phyloP scores from a whole-genome alignment of 768 basidiomycete species.

The Steccherinum ochraceum region DNA sequence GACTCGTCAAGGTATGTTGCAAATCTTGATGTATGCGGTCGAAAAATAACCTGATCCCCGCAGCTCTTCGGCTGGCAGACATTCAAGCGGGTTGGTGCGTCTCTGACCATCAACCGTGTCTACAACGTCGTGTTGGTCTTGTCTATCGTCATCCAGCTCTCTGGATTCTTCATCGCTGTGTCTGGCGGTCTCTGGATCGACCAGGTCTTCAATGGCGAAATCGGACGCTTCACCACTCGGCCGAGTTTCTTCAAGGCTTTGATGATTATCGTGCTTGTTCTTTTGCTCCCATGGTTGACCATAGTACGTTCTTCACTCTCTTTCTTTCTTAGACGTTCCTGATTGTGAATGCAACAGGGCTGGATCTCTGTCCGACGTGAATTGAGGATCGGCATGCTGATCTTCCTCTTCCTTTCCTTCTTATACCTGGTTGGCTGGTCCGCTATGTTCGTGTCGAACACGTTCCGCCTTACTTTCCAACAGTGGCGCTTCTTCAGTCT shows the following conservation, averaged over 20 bases:
- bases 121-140: slow-evolving; percentile 68
- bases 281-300: slow-evolving; percentile 66
- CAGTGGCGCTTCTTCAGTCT: slow-evolving; percentile 72
- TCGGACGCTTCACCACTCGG: slow-evolving; percentile 45
- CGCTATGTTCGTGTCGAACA: slow-evolving; percentile 62
- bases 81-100: slow-evolving; percentile 81
- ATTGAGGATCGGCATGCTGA: slow-evolving; percentile 46
- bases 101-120: slow-evolving; percentile 61
- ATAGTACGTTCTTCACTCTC: slow-evolving; percentile 30
- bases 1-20: slow-evolving; percentile 55
- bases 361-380: slow-evolving; percentile 76
- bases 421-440: slow-evolving; percentile 66
- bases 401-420: slow-evolving; percentile 56
- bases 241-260: slow-evolving; percentile 46
- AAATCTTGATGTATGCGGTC: background rate
- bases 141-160: slow-evolving; percentile 70
- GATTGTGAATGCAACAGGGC: slow-evolving; percentile 44
- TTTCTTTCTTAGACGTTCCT: too few relatives aligned
- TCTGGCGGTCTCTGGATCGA: slow-evolving; percentile 75
- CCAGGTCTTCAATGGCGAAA: slow-evolving; percentile 60
- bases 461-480: slow-evolving; percentile 72
- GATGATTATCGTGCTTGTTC: slow-evolving; percentile 46
- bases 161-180: slow-evolving; percentile 68
- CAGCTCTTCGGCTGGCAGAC: slow-evolving; percentile 83
- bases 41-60: background rate